These are phyloP conservation scores for Nitzschia palea DNA, from an alignment of 108 stramenopile genomes.

Conservation along the genomic window DNA sequence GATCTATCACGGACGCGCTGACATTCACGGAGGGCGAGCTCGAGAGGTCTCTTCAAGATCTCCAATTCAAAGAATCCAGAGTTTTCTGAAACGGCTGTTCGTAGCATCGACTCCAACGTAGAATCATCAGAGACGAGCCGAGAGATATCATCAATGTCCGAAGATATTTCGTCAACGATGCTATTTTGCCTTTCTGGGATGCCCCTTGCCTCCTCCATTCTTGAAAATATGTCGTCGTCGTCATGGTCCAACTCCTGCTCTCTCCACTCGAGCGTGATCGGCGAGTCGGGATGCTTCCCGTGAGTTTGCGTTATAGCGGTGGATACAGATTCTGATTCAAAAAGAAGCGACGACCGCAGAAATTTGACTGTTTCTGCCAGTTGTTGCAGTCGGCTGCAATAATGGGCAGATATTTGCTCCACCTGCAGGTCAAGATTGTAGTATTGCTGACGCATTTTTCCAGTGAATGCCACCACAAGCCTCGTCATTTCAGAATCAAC, in stretches of 20 bases:
- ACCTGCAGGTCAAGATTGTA: constrained; percentile 17
- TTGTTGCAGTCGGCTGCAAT: constrained; percentile 11
- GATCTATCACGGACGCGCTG: constrained; percentile 25
- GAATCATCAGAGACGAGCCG: constrained; percentile 21
- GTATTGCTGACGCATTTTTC: constrained; percentile 17
- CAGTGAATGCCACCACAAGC: neutral
- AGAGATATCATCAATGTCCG: constrained; percentile 23
- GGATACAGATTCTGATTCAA: constrained; percentile 32
- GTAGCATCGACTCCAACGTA: constrained; percentile 25
- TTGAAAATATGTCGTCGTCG: constrained; percentile 21
- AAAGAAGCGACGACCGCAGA: constrained; percentile 28
- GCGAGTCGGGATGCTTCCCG: neutral
- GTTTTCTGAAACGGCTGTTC: constrained; percentile 7
- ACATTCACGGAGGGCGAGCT: constrained; percentile 34
- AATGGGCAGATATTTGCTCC: constrained; percentile 9
- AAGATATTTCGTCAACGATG: constrained; percentile 7
- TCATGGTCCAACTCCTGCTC: too few species aligned
- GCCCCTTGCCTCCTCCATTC: constrained; percentile 31
- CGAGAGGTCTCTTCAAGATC: constrained; percentile 19
- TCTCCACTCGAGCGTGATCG: neutral
- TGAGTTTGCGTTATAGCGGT: neutral
- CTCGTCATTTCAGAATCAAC: neutral
- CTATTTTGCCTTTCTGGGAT: neutral
- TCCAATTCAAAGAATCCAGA: constrained; percentile 4
- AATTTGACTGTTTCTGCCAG: constrained; percentile 24